phyloP scores from a whole-genome alignment of 768 basidiomycete genomes.

The Hysterangium stoloniferum region DNA sequence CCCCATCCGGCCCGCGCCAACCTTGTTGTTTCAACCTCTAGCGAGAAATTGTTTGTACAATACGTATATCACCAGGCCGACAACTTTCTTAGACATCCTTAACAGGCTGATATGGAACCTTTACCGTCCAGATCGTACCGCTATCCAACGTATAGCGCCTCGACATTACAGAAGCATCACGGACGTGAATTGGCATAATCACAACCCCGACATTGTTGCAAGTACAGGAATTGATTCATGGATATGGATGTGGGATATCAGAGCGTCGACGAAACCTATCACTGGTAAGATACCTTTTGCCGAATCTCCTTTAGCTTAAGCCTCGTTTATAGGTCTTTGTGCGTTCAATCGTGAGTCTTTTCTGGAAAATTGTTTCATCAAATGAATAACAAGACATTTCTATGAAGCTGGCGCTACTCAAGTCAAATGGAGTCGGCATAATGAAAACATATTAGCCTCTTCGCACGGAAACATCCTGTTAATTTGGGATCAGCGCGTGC shows the following conservation, averaged over 20 bases:
- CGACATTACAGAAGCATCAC: constrained; percentile 95
- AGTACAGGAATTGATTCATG: constrained; percentile 93
- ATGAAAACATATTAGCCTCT: constrained; percentile 82
- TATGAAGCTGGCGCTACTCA: constrained; percentile 76
- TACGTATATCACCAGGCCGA: background rate
- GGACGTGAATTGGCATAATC: constrained; percentile 95
- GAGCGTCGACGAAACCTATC: constrained; percentile 59
- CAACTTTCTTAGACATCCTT: background rate
- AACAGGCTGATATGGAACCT: constrained; percentile 90
- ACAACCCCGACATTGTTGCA: constrained; percentile 75
- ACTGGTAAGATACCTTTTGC: constrained; percentile 37
- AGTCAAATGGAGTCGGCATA: constrained; percentile 93
- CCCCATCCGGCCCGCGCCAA: constrained; percentile 69
- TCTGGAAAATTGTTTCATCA: constrained; percentile 1
- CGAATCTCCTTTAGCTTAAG: background rate
- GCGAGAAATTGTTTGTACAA: constrained; percentile 68
- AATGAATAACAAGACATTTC: background rate
- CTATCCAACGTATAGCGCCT: constrained; percentile 77
- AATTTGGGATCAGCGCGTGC: constrained; percentile 90
- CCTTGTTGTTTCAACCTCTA: constrained; percentile 83
- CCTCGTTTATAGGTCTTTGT: constrained; percentile 37
- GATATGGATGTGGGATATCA: constrained; percentile 91
- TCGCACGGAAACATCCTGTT: constrained; percentile 81
- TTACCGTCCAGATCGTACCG: constrained; percentile 59
- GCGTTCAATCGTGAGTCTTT: constrained; percentile 43